These are phyloP conservation scores for Arthrobotrys pseudoclavata DNA, from an alignment of 2,329 filamentous ascomycete genomes.

Conservation along the genomic window DNA sequence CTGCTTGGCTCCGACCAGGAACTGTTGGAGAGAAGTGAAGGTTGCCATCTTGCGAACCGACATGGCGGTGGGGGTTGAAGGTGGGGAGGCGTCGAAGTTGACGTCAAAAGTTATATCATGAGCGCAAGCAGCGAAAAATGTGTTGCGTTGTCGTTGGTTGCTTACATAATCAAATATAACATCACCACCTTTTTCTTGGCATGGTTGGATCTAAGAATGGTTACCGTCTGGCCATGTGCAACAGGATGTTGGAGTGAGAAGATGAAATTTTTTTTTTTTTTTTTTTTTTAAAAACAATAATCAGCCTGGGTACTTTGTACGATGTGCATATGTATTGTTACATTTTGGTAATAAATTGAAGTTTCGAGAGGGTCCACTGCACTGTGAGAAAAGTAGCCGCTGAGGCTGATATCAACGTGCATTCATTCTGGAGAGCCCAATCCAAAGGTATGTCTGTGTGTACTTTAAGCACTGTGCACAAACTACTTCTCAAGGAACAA, in stretches of 20 bases:
- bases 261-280: background rate
- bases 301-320: no score
- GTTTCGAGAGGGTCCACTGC: background rate
- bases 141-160: constrained; percentile 44
- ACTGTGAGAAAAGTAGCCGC: background rate
- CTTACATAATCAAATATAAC: constrained; percentile 35
- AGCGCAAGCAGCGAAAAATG: background rate
- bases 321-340: background rate
- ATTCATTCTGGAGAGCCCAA: no score
- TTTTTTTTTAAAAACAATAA: background rate
- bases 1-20: constrained; percentile 33
- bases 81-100: constrained; percentile 7
- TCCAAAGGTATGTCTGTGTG: background rate
- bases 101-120: background rate
- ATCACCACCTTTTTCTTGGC: background rate
- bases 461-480: constrained; percentile 4
- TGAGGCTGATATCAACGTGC: constrained; percentile 19
- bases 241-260: constrained; percentile 2
- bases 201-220: background rate
- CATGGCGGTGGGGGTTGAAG: constrained; percentile 13
- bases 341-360: background rate
- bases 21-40: constrained; percentile 42
- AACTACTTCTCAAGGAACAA: background rate
- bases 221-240: background rate
- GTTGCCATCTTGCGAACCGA: constrained; percentile 39